phyloP scores from a whole-genome alignment of 352 stramenopile species.

The Pythium scleroteichum region DNA sequence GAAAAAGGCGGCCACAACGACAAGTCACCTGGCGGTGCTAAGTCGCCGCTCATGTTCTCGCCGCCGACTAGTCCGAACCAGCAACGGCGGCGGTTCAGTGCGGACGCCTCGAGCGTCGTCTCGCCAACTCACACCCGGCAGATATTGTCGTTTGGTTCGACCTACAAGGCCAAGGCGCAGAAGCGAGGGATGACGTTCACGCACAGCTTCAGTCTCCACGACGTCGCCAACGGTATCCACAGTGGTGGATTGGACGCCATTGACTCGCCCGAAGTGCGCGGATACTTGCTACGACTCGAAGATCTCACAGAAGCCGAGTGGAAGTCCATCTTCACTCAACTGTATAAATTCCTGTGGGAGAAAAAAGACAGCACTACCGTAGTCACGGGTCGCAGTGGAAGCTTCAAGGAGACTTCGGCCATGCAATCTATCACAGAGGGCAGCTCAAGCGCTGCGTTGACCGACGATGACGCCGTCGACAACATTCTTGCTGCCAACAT shows the following conservation, averaged over 20 bases:
- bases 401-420: background rate
- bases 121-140: constrained; percentile 23
- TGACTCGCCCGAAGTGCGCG: constrained; percentile 38
- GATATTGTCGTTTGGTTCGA: constrained; percentile 25
- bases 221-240: constrained; percentile 12
- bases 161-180: constrained; percentile 21
- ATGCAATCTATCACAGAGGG: constrained; percentile 8
- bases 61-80: constrained; percentile 16
- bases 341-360: constrained; percentile 60
- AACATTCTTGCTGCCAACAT: constrained; percentile 65
- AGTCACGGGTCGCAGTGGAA: background rate
- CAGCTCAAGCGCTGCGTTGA: background rate
- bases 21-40: constrained; percentile 1
- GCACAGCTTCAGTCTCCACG: constrained; percentile 11
- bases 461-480: constrained; percentile 40
- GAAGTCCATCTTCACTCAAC: constrained; percentile 66
- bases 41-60: constrained; percentile 21
- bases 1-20: background rate
- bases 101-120: constrained; percentile 5
- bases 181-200: constrained; percentile 16
- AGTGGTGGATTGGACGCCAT: constrained; percentile 10
- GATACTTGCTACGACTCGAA: constrained; percentile 64
- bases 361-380: background rate
- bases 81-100: constrained; percentile 24
- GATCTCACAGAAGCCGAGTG: constrained; percentile 66